A percentile compares a stretch with the other conserved stretches of the same genome.
Evolutionary conservation across 176 grass and related monocot genomes (phyloP).

Genomic region (Avena eriantha): DNA sequence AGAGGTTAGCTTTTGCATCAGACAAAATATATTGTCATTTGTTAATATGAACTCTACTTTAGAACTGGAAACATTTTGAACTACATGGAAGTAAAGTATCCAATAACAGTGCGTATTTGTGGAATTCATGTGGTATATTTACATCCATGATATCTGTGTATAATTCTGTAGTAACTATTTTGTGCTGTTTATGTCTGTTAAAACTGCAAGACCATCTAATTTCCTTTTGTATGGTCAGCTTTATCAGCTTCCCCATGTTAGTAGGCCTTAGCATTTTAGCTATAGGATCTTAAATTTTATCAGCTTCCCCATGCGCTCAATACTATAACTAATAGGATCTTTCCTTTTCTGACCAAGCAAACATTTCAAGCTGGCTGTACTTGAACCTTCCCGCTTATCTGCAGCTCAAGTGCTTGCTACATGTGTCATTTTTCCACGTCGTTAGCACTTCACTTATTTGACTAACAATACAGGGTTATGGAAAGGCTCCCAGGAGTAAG

Average conservation of each 20-base stretch:
- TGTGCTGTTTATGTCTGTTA: constrained; percentile 25
- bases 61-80: background rate
- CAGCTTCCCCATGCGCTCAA: background rate
- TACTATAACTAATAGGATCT: background rate
- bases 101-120: constrained; percentile 23
- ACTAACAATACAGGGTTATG: constrained; percentile 76
- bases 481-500: constrained; percentile 81
- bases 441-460: constrained; percentile 41
- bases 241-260: constrained; percentile 28
- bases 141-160: constrained; percentile 22
- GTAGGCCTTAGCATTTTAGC: constrained; percentile 19
- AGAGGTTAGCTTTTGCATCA: constrained; percentile 59
- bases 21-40: background rate
- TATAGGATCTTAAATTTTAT: background rate
- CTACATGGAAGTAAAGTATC: constrained; percentile 11
- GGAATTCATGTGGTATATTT: constrained; percentile 12
- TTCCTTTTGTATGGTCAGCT: background rate
- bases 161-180: constrained; percentile 18
- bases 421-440: constrained; percentile 19
- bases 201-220: background rate
- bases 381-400: constrained; percentile 23
- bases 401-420: background rate
- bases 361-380: background rate
- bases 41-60: background rate
- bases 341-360: constrained; percentile 3